Conservation (phyloP, 768 basidiomycete genomes). For the Ephemerocybe angulata region DNA sequence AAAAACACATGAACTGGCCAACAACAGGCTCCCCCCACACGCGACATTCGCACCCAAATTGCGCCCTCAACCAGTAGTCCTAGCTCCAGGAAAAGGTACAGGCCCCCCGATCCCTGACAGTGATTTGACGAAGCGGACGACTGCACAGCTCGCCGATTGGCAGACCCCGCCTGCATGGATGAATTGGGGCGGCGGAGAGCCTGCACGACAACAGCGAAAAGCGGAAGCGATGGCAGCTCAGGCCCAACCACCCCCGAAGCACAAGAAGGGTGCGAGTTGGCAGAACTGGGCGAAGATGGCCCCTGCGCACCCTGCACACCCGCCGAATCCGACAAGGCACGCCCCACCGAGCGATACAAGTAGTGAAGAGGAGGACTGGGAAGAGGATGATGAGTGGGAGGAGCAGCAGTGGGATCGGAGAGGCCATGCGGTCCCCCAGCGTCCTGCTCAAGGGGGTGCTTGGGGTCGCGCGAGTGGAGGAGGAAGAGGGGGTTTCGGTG, state of each 20-base stretch:
- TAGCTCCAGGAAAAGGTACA: not conserved
- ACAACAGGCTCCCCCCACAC: not conserved
- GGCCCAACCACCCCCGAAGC: constrained; percentile 13
- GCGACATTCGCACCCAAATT: not conserved
- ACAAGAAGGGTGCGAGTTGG: constrained; percentile 26
- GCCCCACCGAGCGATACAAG: constrained; percentile 9
- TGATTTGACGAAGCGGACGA: not conserved
- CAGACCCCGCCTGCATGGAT: constrained; percentile 6
- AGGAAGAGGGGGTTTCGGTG: not conserved
- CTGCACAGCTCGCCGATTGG: not conserved
- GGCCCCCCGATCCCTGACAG: not conserved
- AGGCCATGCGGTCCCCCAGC: not conserved
- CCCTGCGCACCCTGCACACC: not conserved
- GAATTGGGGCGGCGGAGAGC: constrained; percentile 4
- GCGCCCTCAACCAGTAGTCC: not conserved
- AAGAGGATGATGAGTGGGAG: constrained; percentile 10
- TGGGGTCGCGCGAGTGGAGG: not conserved
- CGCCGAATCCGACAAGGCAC: not conserved
- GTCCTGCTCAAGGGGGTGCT: constrained; percentile 10
- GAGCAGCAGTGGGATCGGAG: constrained; percentile 3
- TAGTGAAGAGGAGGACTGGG: constrained; percentile 16
- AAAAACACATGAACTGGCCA: constrained; percentile 1
- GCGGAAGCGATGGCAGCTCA: not conserved
- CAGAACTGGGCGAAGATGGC: constrained; percentile 26
- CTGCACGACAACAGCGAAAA: constrained; percentile 12